Evolutionary conservation across 2,329 filamentous ascomycete genomes (phyloP), one percentile per base, ranked within the genome.

Genomic region (Cladosporium sp.): DNA sequence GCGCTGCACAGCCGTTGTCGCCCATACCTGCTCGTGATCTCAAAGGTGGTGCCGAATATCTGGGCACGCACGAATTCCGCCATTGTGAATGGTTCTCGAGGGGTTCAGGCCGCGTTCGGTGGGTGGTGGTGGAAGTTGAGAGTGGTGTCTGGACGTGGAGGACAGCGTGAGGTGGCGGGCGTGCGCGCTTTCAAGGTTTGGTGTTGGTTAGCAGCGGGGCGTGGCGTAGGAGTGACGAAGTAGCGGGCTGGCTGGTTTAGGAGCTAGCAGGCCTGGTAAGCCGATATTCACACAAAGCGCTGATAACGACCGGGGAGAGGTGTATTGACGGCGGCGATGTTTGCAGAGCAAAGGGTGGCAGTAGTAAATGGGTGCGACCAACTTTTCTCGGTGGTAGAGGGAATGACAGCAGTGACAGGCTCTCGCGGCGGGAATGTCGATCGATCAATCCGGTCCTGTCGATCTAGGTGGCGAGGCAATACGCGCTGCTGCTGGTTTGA

Each of bases 1-100:
- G 20, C 35, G 38, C 46, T 35, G 54, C 53, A n/a, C n/a, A n/a
- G 18, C 12, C 18, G 32, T 7, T 39, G 51, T 48, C 50, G 54
- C 50, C 57, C 59, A 59, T 82, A 96, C 90, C 93, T 87, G 74
- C 91, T 96, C 62, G 93, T 98, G 75, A 97, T 97, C 82, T 98
- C 93, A 69, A 98, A 98, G 63, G 93, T 97, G 56, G 93, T 98
- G 70, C 93, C 93, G 69, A 98, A 98, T 72, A 98, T 97, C 80
- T 97, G 92, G 69, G 92, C 91, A 74, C 93, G 88, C 68, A 98
- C 89, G 74, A 98, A 98, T 80, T 98, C 93, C 71, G 93, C 93
- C 93, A 98, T 97, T 70, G 68, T 84, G 81, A 38, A 11, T 36
- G 49, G 20, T n/a, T 25, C 46, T 52, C 54, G 55, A 57, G 53